phyloP scores from a whole-genome alignment of 257 asterid species.

The Ehretia macrophylla region DNA sequence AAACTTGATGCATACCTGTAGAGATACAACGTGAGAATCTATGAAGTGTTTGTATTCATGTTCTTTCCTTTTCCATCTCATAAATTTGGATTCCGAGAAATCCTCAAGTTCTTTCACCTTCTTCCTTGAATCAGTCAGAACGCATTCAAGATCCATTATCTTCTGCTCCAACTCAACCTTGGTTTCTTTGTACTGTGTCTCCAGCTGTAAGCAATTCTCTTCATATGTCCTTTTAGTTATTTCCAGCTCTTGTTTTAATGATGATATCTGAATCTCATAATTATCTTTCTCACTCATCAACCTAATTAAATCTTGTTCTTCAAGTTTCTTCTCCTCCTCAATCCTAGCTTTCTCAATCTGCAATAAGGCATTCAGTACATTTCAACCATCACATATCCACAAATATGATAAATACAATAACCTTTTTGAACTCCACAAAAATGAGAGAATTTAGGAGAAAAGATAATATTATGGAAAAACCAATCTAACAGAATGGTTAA shows the following conservation, averaged over 20 bases:
- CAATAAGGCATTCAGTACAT: constrained; percentile 20
- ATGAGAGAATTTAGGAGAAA: too few species aligned
- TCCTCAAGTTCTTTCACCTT: constrained; percentile 79
- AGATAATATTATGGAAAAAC: too few species aligned
- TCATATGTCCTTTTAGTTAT: constrained; percentile 48
- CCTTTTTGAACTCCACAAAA: too few species aligned
- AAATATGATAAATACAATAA: too few species aligned
- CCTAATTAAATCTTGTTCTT: constrained; percentile 45
- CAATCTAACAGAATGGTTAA: too few species aligned
- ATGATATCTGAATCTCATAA: constrained; percentile 50
- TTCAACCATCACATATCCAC: not conserved
- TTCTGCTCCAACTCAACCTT: constrained; percentile 52
- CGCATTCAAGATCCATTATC: constrained; percentile 56
- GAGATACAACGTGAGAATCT: constrained; percentile 61
- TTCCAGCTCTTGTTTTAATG: constrained; percentile 50
- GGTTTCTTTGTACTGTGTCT: constrained; percentile 51
- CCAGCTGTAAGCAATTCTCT: constrained; percentile 43
- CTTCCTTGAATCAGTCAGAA: constrained; percentile 59
- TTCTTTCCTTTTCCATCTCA: constrained; percentile 80
- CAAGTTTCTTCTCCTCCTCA: constrained; percentile 64
- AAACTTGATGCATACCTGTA: constrained; percentile 53
- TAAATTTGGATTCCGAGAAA: constrained; percentile 65
- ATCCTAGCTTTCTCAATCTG: constrained; percentile 68
- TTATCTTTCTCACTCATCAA: constrained; percentile 55
- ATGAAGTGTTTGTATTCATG: constrained; percentile 59